phyloP scores from a whole-genome alignment of 2,329 filamentous ascomycete genomes.

The Myriosclerotinia curreyana region DNA sequence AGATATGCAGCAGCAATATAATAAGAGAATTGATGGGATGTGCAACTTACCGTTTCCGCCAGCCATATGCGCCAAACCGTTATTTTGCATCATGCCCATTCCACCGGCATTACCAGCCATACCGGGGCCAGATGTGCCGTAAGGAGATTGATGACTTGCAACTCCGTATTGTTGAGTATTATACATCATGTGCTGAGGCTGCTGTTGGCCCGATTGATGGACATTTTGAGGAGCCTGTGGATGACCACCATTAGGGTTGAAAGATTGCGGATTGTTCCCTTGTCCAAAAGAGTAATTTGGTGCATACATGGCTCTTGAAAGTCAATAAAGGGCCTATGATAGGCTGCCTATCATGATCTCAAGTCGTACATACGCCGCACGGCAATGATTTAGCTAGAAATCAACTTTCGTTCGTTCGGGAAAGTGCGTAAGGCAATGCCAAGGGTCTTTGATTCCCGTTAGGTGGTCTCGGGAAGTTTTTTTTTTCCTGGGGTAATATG shows the following conservation, averaged over 20 bases:
- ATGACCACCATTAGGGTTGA: slow-evolving; percentile 26
- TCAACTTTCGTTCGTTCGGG: slow-evolving; percentile 23
- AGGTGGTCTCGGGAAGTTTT: slow-evolving; percentile 17
- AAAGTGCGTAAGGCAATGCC: slow-evolving; percentile 21
- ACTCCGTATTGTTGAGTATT: slow-evolving; percentile 42
- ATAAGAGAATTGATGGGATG: slow-evolving; percentile 21
- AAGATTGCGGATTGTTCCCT: slow-evolving; percentile 21
- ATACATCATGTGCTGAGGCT: slow-evolving; percentile 54
- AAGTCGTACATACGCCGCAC: slow-evolving; percentile 23
- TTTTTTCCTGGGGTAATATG: slow-evolving; percentile 19
- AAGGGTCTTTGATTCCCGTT: slow-evolving; percentile 18
- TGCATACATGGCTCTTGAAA: slow-evolving; percentile 26
- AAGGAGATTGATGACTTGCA: slow-evolving; percentile 33
- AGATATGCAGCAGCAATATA: slow-evolving; percentile 13
- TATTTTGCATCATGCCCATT: slow-evolving; percentile 57
- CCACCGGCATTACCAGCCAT: slow-evolving; percentile 36
- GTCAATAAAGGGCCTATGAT: slow-evolving; percentile 20
- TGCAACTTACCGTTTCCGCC: slow-evolving; percentile 38
- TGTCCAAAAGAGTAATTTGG: slow-evolving; percentile 25
- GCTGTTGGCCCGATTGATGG: slow-evolving; percentile 36
- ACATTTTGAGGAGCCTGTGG: slow-evolving; percentile 22
- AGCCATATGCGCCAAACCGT: slow-evolving; percentile 39
- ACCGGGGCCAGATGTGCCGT: slow-evolving; percentile 32
- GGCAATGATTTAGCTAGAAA: slow-evolving; percentile 22
- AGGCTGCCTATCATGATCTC: slow-evolving; percentile 24